Percentiles rank a stretch among this genome's conserved stretches.
phyloP scores from a whole-genome alignment of 805 yeast species.

The Saccharomycopsis sp. region DNA sequence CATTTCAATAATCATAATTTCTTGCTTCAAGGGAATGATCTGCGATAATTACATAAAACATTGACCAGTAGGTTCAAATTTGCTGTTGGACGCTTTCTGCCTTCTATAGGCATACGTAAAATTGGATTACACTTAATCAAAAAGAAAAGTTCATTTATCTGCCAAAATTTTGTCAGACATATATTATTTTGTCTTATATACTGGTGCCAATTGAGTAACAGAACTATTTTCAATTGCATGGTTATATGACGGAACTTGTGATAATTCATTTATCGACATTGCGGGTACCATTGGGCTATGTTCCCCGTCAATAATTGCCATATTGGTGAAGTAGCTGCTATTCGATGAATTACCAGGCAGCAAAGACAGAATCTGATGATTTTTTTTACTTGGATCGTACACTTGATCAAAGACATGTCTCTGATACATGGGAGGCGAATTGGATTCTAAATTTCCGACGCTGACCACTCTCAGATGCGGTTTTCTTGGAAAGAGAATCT shows the following conservation, averaged over 20 bases:
- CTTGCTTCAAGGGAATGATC: too few species aligned
- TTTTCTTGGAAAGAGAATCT: constrained; percentile 2
- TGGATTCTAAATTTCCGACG: constrained; percentile 33
- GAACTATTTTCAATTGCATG: constrained; percentile 61
- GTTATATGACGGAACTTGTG: constrained; percentile 77
- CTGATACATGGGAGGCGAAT: constrained; percentile 83
- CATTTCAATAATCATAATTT: too few species aligned
- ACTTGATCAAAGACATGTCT: constrained; percentile 73
- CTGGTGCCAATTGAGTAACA: constrained; percentile 57
- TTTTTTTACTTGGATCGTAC: constrained; percentile 57
- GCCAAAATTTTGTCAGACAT: too few species aligned
- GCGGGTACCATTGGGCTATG: constrained; percentile 25
- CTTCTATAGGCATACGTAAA: too few species aligned
- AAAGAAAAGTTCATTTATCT: too few species aligned
- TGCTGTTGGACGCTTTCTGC: too few species aligned
- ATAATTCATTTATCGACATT: constrained; percentile 30
- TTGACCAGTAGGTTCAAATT: too few species aligned
- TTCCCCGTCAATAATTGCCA: constrained; percentile 31
- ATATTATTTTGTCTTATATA: too few species aligned
- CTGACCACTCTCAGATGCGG: not conserved
- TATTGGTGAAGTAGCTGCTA: not conserved
- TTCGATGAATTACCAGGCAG: not conserved
- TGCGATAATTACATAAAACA: too few species aligned
- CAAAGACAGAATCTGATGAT: constrained; percentile 25
- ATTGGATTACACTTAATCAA: too few species aligned